Evolutionary conservation across 2,329 filamentous ascomycete species (phyloP), one percentile per base, ranked within the genome.

Genomic region (Aspergillus phoenicis): DNA sequence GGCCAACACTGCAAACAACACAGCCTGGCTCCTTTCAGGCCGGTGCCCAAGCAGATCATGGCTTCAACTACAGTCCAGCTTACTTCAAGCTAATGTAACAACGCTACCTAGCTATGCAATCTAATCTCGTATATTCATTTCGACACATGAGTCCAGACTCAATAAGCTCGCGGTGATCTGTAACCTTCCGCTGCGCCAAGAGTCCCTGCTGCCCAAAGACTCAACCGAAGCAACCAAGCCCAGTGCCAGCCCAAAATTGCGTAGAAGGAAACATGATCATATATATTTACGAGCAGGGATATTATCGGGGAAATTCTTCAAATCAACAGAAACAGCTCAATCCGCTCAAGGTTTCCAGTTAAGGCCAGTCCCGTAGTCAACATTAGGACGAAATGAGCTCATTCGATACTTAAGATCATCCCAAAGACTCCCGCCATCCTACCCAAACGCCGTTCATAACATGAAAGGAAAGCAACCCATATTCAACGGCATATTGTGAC

Each of bases 391-490:
- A 7, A 7, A 51, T 17, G 5, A 45, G 20, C 41, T 45, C 41
- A 45, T 24, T 13, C 17, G 17, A 20, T 22, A 45, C 33, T 17
- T 30, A n/a, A 33, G 28, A 30, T 30, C n/a, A 51, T 30, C 47
- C 47, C 47, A 15, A 51, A 51, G 8, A 51, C 47, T 28, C 47
- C 47, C 62, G 33, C 33, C 33, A 52, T 60, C 51, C 61, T 45
- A 39, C n/a, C 59, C 52, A 28, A 67, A 68, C 62, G 58, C 64
- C 67, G n/a, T 57, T 56, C 43, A 58, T 22, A 60, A 49, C 22
- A 54, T 30, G 36, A 38, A 61, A 24, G 56, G 52, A 49, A 52
- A 51, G 28, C 30, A 47, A 54, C 20, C 36, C 11, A 41, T 15
- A 17, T 24, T 54, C 43, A 51, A 33, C 7, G 26, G 15, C 24